Base-by-base conservation (phyloP, 345 rosid species). In the Acer yangbiense region DNA sequence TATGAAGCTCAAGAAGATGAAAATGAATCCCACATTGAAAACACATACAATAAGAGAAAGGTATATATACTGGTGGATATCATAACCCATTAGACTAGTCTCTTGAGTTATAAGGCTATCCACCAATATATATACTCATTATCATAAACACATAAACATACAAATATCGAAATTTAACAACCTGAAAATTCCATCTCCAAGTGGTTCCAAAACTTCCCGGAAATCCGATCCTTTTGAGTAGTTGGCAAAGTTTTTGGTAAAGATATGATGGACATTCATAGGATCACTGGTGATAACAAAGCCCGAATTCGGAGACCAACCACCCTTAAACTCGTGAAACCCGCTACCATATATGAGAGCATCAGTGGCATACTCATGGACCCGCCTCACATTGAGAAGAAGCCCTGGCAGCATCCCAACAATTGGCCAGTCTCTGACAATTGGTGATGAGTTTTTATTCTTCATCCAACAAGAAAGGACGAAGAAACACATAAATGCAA, bases 121-220 rank as follows among this genome's bases (percentile, higher is more conserved):
- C 1, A 25, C 27, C 27, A 25, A 25, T 25, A 25, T 0, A 25
- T 25, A 25, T 25, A 25, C 2, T 1, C 1, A 0, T 25, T 25
- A 1, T 25, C 27, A 25, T 0, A 25, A 25, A 0, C 27, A 25
- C 27, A 25, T 25, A 25, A 25, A 25, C 27, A 25, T 25, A 1
- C 1, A 25, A 25, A 25, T 25, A 25, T 25, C 27, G 27, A 25
- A 25, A 25, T 25, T 25, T 25, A 25, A 25, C 27, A 25, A 25
- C 27, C 27, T 25, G 27, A 85, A 48, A n/a, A 82, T 74, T 0
- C 84, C 82, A 29, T 81, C 81, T 12, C 82, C 82, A 0, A 81
- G 41, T 0, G 69, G 71, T 27, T 84, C 79, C 4, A 84, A 72
- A 1, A 81, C 75, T 16, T 81, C 61, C 21, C 32, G 76, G 68